Evolutionary conservation across 2,329 filamentous ascomycete genomes (phyloP).

Genomic region (Talaromyces sp.): DNA sequence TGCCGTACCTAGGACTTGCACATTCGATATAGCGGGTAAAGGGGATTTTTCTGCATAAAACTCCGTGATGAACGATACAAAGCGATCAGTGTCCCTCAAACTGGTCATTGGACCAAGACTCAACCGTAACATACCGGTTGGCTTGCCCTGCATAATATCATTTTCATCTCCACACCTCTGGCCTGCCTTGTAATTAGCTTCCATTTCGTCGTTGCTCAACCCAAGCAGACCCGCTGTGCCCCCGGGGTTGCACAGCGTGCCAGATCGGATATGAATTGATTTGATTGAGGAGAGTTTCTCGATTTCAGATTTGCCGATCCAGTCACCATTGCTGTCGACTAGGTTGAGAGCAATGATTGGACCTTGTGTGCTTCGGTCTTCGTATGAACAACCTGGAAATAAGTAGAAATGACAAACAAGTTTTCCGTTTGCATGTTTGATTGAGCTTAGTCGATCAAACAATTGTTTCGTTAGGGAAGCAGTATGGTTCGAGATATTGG

Average conservation of each 20-base stretch:
- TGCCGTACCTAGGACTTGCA: conserved; percentile 3
- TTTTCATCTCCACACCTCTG: conserved; percentile 79
- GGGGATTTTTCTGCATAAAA: conserved; percentile 54
- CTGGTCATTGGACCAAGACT: conserved; percentile 92
- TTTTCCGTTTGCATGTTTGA: conserved; percentile 67
- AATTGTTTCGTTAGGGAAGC: conserved; percentile 60
- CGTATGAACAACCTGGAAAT: conserved; percentile 40
- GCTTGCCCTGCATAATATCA: conserved; percentile 77
- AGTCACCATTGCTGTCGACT: conserved; percentile 62
- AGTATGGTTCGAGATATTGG: conserved; percentile 66
- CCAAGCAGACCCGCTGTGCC: conserved; percentile 71
- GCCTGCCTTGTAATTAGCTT: conserved; percentile 76
- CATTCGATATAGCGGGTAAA: conserved; percentile 20
- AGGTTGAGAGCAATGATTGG: conserved; percentile 84
- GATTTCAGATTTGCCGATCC: conserved; percentile 77
- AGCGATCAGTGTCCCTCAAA: conserved; percentile 64
- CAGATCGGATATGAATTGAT: conserved; percentile 79
- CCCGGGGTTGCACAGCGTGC: conserved; percentile 87
- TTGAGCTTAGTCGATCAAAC: conserved; percentile 52
- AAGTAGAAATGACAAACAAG: conserved; percentile 66
- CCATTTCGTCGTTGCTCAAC: conserved; percentile 76
- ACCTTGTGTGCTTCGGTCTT: conserved; percentile 53
- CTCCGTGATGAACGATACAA: conserved; percentile 68
- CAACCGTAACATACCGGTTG: conserved; percentile 78
- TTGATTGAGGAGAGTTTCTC: conserved; percentile 79